phyloP scores from a whole-genome alignment of 352 stramenopile genomes.

The Globisporangium okanoganense region DNA sequence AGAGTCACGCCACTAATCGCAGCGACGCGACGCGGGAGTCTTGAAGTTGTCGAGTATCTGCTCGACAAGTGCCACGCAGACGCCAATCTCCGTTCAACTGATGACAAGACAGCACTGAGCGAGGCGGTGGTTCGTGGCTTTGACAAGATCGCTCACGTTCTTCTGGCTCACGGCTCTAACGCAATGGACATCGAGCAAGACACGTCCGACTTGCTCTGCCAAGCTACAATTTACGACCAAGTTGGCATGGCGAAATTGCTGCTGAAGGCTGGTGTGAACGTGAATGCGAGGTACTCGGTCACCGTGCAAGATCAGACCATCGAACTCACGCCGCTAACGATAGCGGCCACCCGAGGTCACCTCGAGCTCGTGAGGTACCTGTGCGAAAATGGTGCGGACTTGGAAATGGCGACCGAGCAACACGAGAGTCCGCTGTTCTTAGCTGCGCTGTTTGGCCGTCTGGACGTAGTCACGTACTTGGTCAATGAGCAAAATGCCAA shows the following conservation, averaged over 20 bases:
- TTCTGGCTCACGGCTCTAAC: background rate
- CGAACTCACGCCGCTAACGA: background rate
- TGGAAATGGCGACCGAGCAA: background rate
- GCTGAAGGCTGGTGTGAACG: background rate
- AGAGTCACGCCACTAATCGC: background rate
- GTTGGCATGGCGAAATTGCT: conserved; percentile 1
- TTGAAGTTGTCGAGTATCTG: conserved; percentile 1
- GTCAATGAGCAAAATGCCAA: background rate
- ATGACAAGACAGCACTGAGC: background rate
- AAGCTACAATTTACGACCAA: background rate
- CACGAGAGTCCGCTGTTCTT: background rate
- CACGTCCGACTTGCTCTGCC: background rate
- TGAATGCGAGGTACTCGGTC: background rate
- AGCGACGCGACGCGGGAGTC: background rate
- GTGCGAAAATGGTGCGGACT: background rate
- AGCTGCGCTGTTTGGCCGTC: background rate
- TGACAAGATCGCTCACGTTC: background rate
- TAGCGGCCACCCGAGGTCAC: background rate
- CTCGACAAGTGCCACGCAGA: background rate
- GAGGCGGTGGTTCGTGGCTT: background rate
- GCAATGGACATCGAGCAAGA: background rate
- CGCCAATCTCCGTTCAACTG: background rate
- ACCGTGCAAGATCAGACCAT: background rate
- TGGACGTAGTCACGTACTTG: background rate
- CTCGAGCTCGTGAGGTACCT: background rate